Percentiles rank a stretch among this genome's conserved stretches.
phyloP scores from a whole-genome alignment of 1,139 yeast species.

The Candida tetrigidarum region DNA sequence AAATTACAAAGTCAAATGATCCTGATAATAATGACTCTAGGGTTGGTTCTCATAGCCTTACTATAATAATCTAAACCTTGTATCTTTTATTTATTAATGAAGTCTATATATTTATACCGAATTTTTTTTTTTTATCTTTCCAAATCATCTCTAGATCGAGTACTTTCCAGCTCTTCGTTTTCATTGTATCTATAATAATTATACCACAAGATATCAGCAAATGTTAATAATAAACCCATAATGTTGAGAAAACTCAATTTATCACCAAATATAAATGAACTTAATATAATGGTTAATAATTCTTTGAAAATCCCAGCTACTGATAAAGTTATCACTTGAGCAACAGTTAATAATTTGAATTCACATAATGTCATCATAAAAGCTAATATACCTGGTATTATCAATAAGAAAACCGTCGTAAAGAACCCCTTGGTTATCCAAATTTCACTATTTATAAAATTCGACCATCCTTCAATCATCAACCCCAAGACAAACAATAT shows the following conservation, averaged over 20 bases:
- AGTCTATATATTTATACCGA: not conserved
- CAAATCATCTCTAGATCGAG: conserved; percentile 1
- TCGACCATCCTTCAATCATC: conserved; percentile 64
- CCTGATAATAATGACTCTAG: not conserved
- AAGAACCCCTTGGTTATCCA: conserved; percentile 65
- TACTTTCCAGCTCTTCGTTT: conserved; percentile 15
- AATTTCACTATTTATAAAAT: conserved; percentile 55
- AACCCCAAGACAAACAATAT: conserved; percentile 64
- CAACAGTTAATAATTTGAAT: conserved; percentile 77
- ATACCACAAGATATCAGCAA: conserved; percentile 80
- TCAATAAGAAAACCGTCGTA: conserved; percentile 58
- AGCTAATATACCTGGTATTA: conserved; percentile 86
- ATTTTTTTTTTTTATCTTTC: conserved; percentile 2
- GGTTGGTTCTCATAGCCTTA: conserved; percentile 4
- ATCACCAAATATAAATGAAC: conserved; percentile 79
- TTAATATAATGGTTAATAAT: conserved; percentile 74
- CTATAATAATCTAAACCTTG: too few relatives aligned
- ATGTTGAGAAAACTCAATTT: conserved; percentile 65
- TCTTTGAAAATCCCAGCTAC: conserved; percentile 95
- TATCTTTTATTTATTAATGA: too few relatives aligned
- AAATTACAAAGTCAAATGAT: conserved; percentile 1
- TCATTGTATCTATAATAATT: conserved; percentile 60
- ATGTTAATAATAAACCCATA: conserved; percentile 77
- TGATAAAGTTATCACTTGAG: conserved; percentile 84
- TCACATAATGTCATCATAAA: conserved; percentile 92